A percentile compares a stretch with the other conserved stretches of the same genome.
phyloP scores from a whole-genome alignment of 495 filamentous ascomycete genomes.

The Amphirosellinia nigrospora region DNA sequence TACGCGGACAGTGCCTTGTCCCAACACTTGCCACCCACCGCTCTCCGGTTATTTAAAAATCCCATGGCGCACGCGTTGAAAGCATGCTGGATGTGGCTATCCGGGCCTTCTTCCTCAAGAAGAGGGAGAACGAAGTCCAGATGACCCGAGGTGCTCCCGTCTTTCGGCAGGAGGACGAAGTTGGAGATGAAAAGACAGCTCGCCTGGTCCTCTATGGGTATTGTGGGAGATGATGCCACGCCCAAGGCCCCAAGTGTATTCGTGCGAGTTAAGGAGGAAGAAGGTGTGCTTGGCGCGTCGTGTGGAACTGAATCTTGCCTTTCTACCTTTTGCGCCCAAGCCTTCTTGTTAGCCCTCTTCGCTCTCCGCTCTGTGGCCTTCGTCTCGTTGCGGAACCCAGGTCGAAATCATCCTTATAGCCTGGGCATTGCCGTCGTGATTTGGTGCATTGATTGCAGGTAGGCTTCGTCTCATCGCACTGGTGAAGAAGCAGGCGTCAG shows the following conservation, averaged over 20 bases:
- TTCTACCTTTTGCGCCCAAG: constrained; percentile 28
- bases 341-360: constrained; percentile 45
- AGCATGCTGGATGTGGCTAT: constrained; percentile 59
- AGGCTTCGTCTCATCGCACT: constrained; percentile 75
- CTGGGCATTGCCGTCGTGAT: constrained; percentile 69
- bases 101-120: constrained; percentile 52
- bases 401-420: constrained; percentile 73
- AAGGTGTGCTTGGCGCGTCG: background rate
- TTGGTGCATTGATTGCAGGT: constrained; percentile 72
- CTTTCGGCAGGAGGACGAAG: constrained; percentile 57
- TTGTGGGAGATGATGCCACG: constrained; percentile 34
- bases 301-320: background rate
- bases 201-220: constrained; percentile 55
- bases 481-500: constrained; percentile 21
- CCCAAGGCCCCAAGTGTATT: constrained; percentile 23
- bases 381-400: constrained; percentile 70
- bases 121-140: constrained; percentile 64
- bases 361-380: constrained; percentile 61
- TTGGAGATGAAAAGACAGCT: constrained; percentile 62
- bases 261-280: constrained; percentile 20
- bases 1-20: constrained; percentile 52
- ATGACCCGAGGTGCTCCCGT: constrained; percentile 53
- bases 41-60: constrained; percentile 53
- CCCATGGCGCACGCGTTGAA: constrained; percentile 68
- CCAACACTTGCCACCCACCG: constrained; percentile 36